phyloP scores from a whole-genome alignment of 768 basidiomycete genomes.

The Hirschioporus abietinus region DNA sequence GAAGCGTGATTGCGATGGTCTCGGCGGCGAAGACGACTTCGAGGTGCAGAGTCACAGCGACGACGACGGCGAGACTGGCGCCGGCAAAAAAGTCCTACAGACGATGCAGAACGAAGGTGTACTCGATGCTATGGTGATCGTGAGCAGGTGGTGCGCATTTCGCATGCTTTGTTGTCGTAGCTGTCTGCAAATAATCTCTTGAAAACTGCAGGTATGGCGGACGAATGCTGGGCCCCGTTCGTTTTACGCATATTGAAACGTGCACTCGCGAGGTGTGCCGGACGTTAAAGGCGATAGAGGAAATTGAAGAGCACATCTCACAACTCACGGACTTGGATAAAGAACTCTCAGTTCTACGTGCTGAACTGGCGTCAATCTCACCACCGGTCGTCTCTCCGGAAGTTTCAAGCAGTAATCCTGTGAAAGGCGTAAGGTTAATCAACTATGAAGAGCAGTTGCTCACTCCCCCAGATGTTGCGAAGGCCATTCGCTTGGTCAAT shows the following conservation, averaged over 20 bases:
- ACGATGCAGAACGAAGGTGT: constrained; percentile 66
- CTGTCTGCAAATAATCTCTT: not conserved
- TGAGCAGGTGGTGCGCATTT: constrained; percentile 63
- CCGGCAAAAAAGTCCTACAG: constrained; percentile 53
- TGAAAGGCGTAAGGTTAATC: constrained; percentile 21
- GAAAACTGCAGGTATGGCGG: constrained; percentile 63
- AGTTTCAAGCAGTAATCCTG: not conserved
- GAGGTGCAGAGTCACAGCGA: constrained; percentile 55
- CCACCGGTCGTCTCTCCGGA: constrained; percentile 1
- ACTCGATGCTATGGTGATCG: constrained; percentile 75
- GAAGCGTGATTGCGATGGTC: constrained; percentile 57
- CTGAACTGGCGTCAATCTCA: constrained; percentile 32
- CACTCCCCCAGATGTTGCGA: constrained; percentile 46
- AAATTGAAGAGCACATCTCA: constrained; percentile 55
- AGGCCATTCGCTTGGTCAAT: constrained; percentile 59
- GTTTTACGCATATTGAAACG: constrained; percentile 74
- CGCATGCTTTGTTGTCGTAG: not conserved
- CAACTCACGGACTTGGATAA: constrained; percentile 58
- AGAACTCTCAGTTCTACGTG: constrained; percentile 50
- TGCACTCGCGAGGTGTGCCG: constrained; percentile 73
- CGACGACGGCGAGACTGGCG: constrained; percentile 79
- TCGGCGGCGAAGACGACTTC: constrained; percentile 73
- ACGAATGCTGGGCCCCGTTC: constrained; percentile 65
- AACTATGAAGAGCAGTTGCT: constrained; percentile 41
- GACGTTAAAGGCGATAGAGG: constrained; percentile 60